These are phyloP conservation scores for Lindgomyces ingoldianus DNA, from an alignment of 495 filamentous ascomycete species.

Conservation along the genomic window DNA sequence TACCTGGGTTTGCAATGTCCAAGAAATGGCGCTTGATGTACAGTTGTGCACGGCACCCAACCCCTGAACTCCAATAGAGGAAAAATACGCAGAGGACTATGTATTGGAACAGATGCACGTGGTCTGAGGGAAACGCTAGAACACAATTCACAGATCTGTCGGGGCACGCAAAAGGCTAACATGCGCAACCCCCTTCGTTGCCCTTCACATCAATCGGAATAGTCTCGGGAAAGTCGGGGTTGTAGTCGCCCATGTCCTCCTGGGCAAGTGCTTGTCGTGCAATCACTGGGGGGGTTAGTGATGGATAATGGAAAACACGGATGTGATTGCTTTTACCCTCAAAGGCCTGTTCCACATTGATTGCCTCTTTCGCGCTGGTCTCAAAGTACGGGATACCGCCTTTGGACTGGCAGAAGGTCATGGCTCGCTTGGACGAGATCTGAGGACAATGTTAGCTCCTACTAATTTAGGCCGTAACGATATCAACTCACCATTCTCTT, in stretches of 20 bases:
- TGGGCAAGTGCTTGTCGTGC: constrained; percentile 92
- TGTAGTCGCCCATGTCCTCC: constrained; percentile 92
- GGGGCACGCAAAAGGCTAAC: constrained; percentile 53
- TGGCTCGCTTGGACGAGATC: constrained; percentile 92
- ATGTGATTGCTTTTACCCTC: constrained; percentile 64
- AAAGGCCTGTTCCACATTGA: constrained; percentile 98
- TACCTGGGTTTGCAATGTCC: constrained; percentile 15
- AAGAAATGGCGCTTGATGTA: neutral
- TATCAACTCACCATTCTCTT: constrained; percentile 81
- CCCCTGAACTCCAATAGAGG: constrained; percentile 6
- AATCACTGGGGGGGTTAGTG: constrained; percentile 66
- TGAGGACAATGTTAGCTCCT: constrained; percentile 36
- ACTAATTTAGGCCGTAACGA: too few relatives aligned
- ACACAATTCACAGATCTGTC: too few relatives aligned
- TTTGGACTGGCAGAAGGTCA: constrained; percentile 96
- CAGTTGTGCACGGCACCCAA: constrained; percentile 15
- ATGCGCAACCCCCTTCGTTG: constrained; percentile 88
- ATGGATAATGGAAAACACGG: neutral
- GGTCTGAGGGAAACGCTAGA: too few relatives aligned
- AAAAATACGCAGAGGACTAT: constrained; percentile 1
- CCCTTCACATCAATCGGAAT: constrained; percentile 96
- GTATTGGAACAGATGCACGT: neutral
- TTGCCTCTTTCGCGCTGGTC: constrained; percentile 97
- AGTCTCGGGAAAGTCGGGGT: constrained; percentile 91
- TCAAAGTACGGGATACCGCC: constrained; percentile 98